Evolutionary conservation across 208 protist genomes (phyloP), one percentile per base, ranked within the genome.

Genomic region (Leishmania gerbilli): DNA sequence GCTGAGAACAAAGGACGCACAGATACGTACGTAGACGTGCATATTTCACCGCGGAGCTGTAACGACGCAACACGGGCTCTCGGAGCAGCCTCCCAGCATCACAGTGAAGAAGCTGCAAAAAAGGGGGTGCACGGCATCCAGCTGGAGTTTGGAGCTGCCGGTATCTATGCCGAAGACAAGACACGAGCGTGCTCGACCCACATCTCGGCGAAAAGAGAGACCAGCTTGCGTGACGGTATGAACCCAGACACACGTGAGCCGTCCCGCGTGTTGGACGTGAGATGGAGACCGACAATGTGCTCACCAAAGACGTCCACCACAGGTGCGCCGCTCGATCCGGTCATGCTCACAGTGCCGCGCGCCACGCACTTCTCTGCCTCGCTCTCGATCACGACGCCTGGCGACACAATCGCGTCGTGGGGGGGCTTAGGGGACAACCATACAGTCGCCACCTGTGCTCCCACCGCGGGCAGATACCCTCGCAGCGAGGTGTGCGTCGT

Each of bases 201-300:
- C 91, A 95, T 94, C 78, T 97, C 94, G 0, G 90, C 82, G 69
- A 97, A 76, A 60, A 97, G 37, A 0, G 86, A 79, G 3, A 97
- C 82, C 37, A 97, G 82, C 77, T 92, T 94, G 27, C 94, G 92
- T 11, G 94, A 81, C 1, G 90, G 91, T 8, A 97, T 60, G 75
- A 95, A 97, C 3, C 90, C 92, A 7, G 91, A 95, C 0, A 97
- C 92, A 27, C 94, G 87, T 0, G 94, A 97, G 17, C 92, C 94
- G 49, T 95, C 84, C 7, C 86, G 83, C 37, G 90, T 97, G 80
- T 97, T 96, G 47, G 92, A 96, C 5, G 90, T 94, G 37, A 97
- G 84, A 74, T 97, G 94, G 40, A 97, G 85, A 3, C 94, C 94
- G 11, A 97, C 94, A 31, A 97, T 79, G 77, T 92, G 87, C 42